Conservation (phyloP, 805 yeast genomes). For the Candida caryicola region DNA sequence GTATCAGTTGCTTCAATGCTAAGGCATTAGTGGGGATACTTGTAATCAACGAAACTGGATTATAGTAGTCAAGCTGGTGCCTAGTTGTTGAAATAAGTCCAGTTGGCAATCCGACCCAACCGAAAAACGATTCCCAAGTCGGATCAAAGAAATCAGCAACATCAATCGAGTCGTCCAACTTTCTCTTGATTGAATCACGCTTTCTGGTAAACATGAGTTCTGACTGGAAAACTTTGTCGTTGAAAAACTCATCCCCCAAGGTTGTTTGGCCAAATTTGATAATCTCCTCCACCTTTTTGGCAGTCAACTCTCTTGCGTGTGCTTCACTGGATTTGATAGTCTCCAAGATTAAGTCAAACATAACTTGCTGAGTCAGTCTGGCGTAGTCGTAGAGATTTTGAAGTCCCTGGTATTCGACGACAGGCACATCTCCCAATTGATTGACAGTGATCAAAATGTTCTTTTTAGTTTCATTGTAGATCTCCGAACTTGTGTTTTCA, state of each 20-base stretch:
- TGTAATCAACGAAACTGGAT: slow-evolving; percentile 31
- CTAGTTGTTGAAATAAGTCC: slow-evolving; percentile 25
- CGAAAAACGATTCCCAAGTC: slow-evolving; percentile 55
- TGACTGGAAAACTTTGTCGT: slow-evolving; percentile 62
- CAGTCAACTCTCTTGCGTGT: slow-evolving; percentile 61
- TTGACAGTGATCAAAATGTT: slow-evolving; percentile 52
- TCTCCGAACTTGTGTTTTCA: slow-evolving; percentile 56
- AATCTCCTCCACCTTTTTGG: slow-evolving; percentile 58
- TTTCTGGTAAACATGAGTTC: slow-evolving; percentile 80
- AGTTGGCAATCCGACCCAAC: slow-evolving; percentile 41
- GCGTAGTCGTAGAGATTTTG: slow-evolving; percentile 70
- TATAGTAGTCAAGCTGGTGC: slow-evolving; percentile 28
- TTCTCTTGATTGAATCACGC: slow-evolving; percentile 58
- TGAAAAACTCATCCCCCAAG: slow-evolving; percentile 60
- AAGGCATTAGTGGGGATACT: slow-evolving; percentile 28
- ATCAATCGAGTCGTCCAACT: slow-evolving; percentile 58
- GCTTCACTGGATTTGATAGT: slow-evolving; percentile 66
- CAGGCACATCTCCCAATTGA: slow-evolving; percentile 48
- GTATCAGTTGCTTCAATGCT: slow-evolving; percentile 29
- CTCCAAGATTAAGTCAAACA: slow-evolving; percentile 62
- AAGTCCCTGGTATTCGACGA: slow-evolving; percentile 59
- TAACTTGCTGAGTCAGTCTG: slow-evolving; percentile 59
- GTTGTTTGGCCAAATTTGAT: slow-evolving; percentile 58
- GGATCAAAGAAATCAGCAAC: slow-evolving; percentile 80
- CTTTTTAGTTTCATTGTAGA: slow-evolving; percentile 59